phyloP scores from a whole-genome alignment of 495 filamentous ascomycete genomes.

The Hypomontagnella submonticulosa region DNA sequence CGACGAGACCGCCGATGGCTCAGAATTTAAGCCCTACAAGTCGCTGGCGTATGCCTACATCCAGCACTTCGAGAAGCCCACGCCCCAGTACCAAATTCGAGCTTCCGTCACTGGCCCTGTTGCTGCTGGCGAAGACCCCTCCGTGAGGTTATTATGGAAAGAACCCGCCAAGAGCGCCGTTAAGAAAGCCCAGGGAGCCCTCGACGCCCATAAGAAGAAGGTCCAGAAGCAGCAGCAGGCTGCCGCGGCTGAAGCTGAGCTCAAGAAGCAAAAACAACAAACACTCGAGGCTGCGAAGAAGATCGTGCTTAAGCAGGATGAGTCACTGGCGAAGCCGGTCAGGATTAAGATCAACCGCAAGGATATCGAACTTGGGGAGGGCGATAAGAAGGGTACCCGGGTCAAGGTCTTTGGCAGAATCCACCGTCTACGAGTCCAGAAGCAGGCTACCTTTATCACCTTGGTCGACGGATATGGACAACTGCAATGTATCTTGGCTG shows the following conservation, averaged over 20 bases:
- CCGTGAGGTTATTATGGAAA: slow-evolving; percentile 73
- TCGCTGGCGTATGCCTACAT: slow-evolving; percentile 80
- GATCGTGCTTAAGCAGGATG: slow-evolving; percentile 82
- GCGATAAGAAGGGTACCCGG: slow-evolving; percentile 73
- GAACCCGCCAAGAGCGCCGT: slow-evolving; percentile 81
- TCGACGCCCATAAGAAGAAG: slow-evolving; percentile 81
- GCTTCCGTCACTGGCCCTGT: slow-evolving; percentile 73
- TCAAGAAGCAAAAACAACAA: slow-evolving; percentile 69
- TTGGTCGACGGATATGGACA: slow-evolving; percentile 89
- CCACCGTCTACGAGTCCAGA: slow-evolving; percentile 85
- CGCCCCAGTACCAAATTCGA: slow-evolving; percentile 71
- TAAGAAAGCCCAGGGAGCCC: slow-evolving; percentile 81
- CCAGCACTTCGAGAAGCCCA: slow-evolving; percentile 70
- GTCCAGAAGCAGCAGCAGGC: slow-evolving; percentile 73
- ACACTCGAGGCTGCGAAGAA: slow-evolving; percentile 87
- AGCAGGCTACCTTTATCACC: slow-evolving; percentile 87
- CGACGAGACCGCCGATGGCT: slow-evolving; percentile 70
- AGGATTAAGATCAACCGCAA: slow-evolving; percentile 79
- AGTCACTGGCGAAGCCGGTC: slow-evolving; percentile 78
- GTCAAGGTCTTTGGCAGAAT: slow-evolving; percentile 88
- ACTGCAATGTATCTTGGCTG: slow-evolving; percentile 83
- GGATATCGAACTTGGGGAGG: slow-evolving; percentile 73
- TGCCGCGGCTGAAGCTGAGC: slow-evolving; percentile 75
- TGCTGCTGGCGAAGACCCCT: slow-evolving; percentile 68
- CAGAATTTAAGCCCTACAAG: slow-evolving; percentile 81